Evolutionary conservation across 306 rosid genomes (phyloP), one percentile per base, ranked within the genome.

Genomic region (Quercus gilva): DNA sequence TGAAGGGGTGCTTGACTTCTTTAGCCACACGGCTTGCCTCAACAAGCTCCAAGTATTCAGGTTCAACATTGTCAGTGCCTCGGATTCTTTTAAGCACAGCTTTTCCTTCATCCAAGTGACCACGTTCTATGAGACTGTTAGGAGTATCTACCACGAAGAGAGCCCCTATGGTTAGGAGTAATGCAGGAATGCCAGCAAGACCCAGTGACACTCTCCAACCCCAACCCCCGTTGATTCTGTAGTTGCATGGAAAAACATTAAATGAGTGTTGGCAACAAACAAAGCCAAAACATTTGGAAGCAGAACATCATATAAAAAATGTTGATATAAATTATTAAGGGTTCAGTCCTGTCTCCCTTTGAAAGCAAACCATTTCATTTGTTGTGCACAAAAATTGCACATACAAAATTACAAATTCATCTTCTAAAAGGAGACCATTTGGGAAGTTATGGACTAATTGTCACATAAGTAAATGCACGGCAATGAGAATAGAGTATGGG

Each of bases 171-270:
- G 97, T 90, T 0, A 94, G 85, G 6, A 94, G 88, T 18, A 88
- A 65, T 1, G 99, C 97, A 0, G 99, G 99, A 45, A 94, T 41
- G 5, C 92, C 97, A 3, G 94, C 97, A 80, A 94, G 53, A 18
- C 99, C 99, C 43, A 94, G 76, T 20, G 99, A 94, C 13, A 94
- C 3, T 74, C 99, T 91, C 99, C 99, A 94, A 3, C 99, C 99
- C 97, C 97, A 92, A 74, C 94, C 97, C 3, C 96, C 97, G 35
- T 72, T 0, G 56, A 92, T 91, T 79, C 98, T 94, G 83, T 55
- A 3, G 0, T 64, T 56, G 69, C 60, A 74, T 7, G 13, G 15
- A 28, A 76, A 61, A 67, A 57, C 55, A 55, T 25, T 65, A 82
- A 25, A 25, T 31, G 43, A 49, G 37, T 41, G 23, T 75, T 37